Percentiles rank a stretch among this genome's conserved stretches.
These are phyloP conservation scores for Seiridium cupressi DNA, from an alignment of 2,329 filamentous ascomycete genomes.

Conservation along the genomic window DNA sequence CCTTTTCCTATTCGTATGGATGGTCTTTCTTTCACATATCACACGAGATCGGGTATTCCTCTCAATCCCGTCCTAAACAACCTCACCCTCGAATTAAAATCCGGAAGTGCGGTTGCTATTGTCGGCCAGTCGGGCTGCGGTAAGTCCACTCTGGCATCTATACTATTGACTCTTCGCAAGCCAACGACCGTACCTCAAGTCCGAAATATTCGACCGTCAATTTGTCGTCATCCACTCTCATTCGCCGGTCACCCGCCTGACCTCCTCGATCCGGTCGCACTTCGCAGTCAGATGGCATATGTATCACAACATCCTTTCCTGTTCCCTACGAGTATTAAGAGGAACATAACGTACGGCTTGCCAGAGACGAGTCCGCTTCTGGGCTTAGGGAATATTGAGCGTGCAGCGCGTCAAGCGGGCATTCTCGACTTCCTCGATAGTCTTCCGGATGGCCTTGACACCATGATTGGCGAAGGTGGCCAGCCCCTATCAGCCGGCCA, in stretches of 20 bases:
- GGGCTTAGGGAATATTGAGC: conserved; percentile 40
- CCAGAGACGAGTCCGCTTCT: conserved; percentile 50
- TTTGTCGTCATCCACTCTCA: conserved; percentile 42
- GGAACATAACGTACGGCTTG: conserved; percentile 83
- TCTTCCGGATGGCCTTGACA: conserved; percentile 70
- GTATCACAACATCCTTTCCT: conserved; percentile 72
- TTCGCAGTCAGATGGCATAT: conserved; percentile 63
- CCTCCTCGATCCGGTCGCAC: conserved; percentile 55
- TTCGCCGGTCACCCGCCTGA: conserved; percentile 58
- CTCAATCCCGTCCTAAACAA: conserved; percentile 53
- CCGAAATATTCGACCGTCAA: not conserved
- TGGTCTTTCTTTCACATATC: conserved; percentile 71
- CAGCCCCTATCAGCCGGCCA: conserved; percentile 76
- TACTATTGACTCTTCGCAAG: conserved; percentile 71
- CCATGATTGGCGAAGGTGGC: conserved; percentile 74
- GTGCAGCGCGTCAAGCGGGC: conserved; percentile 56
- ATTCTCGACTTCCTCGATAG: conserved; percentile 76
- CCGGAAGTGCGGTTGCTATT: conserved; percentile 69
- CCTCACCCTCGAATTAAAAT: conserved; percentile 63
- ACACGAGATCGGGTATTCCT: conserved; percentile 42
- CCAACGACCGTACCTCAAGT: conserved; percentile 25
- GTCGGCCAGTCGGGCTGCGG: conserved; percentile 86
- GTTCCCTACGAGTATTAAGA: conserved; percentile 73
- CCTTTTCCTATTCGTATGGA: conserved; percentile 51
- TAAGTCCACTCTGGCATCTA: conserved; percentile 78